Percentiles rank a stretch among this genome's conserved stretches.
Evolutionary conservation across 2,329 filamentous ascomycete genomes (phyloP).

Genomic region (Akanthomyces lecanii): DNA sequence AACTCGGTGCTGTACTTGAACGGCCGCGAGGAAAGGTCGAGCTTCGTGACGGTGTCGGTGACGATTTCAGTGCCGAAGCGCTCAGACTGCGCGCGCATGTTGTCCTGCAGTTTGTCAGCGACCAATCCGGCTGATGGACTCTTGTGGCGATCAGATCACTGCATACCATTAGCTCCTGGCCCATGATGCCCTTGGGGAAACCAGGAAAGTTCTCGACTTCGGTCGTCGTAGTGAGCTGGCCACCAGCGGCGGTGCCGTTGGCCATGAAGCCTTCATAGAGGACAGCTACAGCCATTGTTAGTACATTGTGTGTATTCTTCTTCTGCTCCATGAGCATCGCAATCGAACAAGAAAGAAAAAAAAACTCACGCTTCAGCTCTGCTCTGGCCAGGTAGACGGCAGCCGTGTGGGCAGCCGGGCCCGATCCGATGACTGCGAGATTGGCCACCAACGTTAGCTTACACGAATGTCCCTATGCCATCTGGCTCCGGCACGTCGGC

Average conservation of each 20-base stretch:
- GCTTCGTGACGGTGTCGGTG: conserved; percentile 83
- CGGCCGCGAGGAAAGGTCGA: conserved; percentile 78
- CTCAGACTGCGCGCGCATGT: conserved; percentile 87
- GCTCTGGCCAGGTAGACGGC: conserved; percentile 94
- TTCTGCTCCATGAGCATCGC: not conserved
- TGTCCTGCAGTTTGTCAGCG: conserved; percentile 49
- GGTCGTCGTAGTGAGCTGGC: conserved; percentile 96
- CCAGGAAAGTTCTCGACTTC: conserved; percentile 98
- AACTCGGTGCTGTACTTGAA: conserved; percentile 96
- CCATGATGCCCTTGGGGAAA: conserved; percentile 85
- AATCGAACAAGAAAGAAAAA: not conserved
- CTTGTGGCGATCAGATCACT: not conserved
- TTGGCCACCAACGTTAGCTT: not conserved
- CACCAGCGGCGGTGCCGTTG: conserved; percentile 91
- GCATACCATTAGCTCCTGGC: conserved; percentile 75
- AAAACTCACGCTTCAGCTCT: conserved; percentile 71
- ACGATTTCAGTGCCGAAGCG: conserved; percentile 91
- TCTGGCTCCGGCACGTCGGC: not conserved
- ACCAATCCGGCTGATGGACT: no score
- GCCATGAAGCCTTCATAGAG: conserved; percentile 98
- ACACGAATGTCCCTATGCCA: not conserved
- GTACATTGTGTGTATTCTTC: not conserved
- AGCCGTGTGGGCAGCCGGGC: conserved; percentile 94
- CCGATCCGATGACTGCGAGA: conserved; percentile 73
- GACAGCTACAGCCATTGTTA: conserved; percentile 52